phyloP scores from a whole-genome alignment of 139 green algal species.

The Coccomyxa sp. region DNA sequence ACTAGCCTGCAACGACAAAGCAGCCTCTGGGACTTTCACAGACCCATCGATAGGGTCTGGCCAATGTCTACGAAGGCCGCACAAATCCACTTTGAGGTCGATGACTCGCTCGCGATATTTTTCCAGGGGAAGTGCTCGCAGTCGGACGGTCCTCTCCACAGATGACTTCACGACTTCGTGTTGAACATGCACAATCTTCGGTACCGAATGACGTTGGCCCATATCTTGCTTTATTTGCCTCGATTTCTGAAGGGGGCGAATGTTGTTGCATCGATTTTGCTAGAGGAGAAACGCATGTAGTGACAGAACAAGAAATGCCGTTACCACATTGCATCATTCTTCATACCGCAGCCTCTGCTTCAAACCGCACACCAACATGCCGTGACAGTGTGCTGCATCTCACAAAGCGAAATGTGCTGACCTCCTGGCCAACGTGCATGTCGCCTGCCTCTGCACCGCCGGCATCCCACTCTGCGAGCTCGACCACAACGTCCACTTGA shows the following conservation, averaged over 20 bases:
- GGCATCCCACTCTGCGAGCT: background rate
- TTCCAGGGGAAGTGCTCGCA: background rate
- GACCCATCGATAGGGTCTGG: background rate
- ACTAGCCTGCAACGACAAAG: background rate
- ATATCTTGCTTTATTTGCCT: too few species aligned
- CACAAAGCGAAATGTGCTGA: background rate
- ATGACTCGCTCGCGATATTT: background rate
- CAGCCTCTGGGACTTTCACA: background rate
- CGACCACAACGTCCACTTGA: background rate
- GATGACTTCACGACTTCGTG: background rate
- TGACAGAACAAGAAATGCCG: too few species aligned
- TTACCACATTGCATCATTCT: too few species aligned
- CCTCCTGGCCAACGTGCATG: background rate
- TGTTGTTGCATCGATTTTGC: too few species aligned
- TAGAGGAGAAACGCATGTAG: too few species aligned
- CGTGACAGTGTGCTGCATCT: background rate
- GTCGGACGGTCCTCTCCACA: background rate
- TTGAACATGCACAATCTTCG: background rate
- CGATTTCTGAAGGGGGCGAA: too few species aligned
- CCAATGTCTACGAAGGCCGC: background rate
- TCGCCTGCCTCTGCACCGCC: background rate
- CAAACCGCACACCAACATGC: background rate
- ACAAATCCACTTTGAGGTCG: background rate
- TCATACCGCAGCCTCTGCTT: too few species aligned
- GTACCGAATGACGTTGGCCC: too few species aligned